Conservation (phyloP, 2,329 filamentous ascomycete species). For the Pseudopithomyces maydicus region DNA sequence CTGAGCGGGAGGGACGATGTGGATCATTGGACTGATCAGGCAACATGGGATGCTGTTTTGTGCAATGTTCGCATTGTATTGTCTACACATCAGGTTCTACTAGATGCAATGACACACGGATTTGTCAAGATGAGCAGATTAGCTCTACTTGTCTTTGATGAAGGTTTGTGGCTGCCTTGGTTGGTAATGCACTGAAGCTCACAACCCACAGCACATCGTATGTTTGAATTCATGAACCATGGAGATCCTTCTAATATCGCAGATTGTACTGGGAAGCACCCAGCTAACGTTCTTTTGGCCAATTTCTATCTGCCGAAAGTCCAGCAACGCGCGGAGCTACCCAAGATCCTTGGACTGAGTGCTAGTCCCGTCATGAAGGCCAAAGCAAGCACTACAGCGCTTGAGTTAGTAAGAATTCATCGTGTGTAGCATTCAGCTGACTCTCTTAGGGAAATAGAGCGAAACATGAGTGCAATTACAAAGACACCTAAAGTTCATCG, state of each 20-base stretch:
- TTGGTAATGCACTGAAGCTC: neutral
- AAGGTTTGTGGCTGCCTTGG: conserved; percentile 57
- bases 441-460: conserved; percentile 61
- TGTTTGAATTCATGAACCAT: neutral
- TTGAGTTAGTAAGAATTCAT: conserved; percentile 52
- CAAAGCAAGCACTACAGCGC: conserved; percentile 51
- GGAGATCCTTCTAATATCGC: neutral
- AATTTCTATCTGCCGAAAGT: conserved; percentile 67
- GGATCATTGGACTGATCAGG: conserved; percentile 72
- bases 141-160: conserved; percentile 78
- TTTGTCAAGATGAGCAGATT: conserved; percentile 71
- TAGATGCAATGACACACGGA: conserved; percentile 74
- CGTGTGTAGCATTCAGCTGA: conserved; percentile 14
- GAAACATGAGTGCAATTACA: conserved; percentile 71
- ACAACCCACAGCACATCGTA: conserved; percentile 6
- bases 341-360: conserved; percentile 76
- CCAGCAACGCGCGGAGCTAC: conserved; percentile 45
- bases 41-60: conserved; percentile 71
- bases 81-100: conserved; percentile 75
- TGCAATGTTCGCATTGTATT: conserved; percentile 72
- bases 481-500: conserved; percentile 71
- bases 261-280: conserved; percentile 66
- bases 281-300: conserved; percentile 73
- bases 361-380: conserved; percentile 76
- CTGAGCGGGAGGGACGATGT: conserved; percentile 72